Conservation (phyloP, 2,329 filamentous ascomycete species). For the Alternaria gansuensis region DNA sequence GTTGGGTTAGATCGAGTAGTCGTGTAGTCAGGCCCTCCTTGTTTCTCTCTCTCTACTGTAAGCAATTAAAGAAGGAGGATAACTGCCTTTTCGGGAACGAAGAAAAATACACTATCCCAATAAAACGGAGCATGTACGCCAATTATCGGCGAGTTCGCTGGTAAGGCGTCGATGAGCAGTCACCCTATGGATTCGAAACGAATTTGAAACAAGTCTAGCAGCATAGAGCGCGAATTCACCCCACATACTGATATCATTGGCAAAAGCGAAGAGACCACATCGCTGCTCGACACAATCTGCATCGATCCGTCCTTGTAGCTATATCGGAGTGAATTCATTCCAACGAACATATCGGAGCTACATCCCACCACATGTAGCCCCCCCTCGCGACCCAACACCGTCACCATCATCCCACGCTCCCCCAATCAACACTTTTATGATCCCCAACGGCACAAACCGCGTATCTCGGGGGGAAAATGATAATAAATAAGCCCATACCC, state of each 20-base stretch:
- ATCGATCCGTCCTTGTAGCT: background rate
- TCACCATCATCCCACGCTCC: background rate
- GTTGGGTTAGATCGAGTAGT: no score
- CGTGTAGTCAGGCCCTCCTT: no score
- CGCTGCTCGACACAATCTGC: background rate
- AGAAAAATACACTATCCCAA: no score
- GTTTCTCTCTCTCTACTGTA: background rate
- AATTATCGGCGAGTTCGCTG: background rate
- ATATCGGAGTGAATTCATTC: background rate
- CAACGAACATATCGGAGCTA: background rate
- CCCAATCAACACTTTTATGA: conserved; percentile 2
- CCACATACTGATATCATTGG: background rate
- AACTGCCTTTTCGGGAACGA: background rate
- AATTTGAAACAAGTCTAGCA: background rate
- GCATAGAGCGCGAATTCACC: background rate
- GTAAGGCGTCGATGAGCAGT: background rate
- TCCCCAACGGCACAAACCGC: background rate
- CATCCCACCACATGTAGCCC: background rate
- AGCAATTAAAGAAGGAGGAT: background rate
- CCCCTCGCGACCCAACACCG: background rate
- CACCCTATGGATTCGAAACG: background rate
- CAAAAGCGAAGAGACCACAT: background rate
- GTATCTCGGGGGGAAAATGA: conserved; percentile 2
- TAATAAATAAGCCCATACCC: background rate
- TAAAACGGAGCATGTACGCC: no score